Base-by-base conservation (phyloP, 495 filamentous ascomycete genomes). In the Corynascus novoguineensis region DNA sequence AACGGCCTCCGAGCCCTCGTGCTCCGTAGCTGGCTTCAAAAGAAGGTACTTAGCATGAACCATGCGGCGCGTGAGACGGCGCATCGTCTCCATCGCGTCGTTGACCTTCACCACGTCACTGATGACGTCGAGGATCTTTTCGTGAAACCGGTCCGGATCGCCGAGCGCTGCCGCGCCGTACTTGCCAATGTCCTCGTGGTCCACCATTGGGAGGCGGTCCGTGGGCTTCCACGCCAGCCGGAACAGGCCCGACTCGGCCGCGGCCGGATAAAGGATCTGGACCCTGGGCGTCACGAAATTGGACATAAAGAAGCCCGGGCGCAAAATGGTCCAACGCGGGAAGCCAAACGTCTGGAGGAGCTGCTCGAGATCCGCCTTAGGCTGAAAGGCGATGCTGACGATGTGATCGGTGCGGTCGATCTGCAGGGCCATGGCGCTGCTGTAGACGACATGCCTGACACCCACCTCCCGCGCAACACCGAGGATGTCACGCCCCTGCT, bases 261-360 rank as follows among this genome's bases (percentile, higher is more conserved):
- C 56, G 3, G 70, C 72, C 1, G 69, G 63, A 40, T 72, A 78
- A 65, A 75, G 68, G 0, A 53, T 35, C 0, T 46, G 7, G 2
- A 69, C 67, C 19, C 71, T 61, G 6, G 75, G 74, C 0, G 42
- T 27, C 4, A 79, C 56, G 58, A 73, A 74, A 50, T 82, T 82
- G 5, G 70, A 64, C 78, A 81, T 81, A 68, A 80, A 82, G 40
- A 69, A 72, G 3, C 69, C 75, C 1, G 74, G 73, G 9, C 72
- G 69, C 8, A 80, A 28, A 29, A 80, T 72, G 0, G 75, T 76
- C 68, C 72, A 78, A 21, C 54, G 37, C 14, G 70, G 58, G 57
- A 78, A 72, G 2, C 71, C 72, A 0, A 65, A 52, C 15, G 31
- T 29, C 15, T 60, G 62, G 5, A 79, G 61, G 17, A 59, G 58